Base-by-base conservation (phyloP, 2,329 filamentous ascomycete genomes). In the Pseudogymnoascus pannorum region DNA sequence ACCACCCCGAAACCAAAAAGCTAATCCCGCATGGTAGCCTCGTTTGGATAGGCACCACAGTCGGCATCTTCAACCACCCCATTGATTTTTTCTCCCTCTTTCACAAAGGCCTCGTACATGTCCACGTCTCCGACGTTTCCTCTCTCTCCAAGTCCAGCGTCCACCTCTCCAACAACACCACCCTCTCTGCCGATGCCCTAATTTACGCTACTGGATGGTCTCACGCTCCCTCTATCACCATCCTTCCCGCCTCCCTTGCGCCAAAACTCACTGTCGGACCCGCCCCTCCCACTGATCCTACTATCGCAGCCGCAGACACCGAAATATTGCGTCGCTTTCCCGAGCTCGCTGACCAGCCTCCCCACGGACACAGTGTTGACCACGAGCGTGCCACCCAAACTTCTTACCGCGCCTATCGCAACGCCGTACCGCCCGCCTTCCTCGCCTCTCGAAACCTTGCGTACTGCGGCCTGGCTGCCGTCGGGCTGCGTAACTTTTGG, bases 21-120 rank as follows among this genome's bases (percentile, higher is more conserved):
- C 74, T 84, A 36, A 81, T 78, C 68, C 79, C 81, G 0, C 80
- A 78, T 74, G 75, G 72, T 29, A 70, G 75, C 2, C 68, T 76
- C 58, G 78, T 81, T 71, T 86, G 81, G 73, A 77, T 78, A 4
- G 83, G 78, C 1, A 78, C 78, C 8, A 79, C 77, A 4, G 75
- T 86, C 31, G 81, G 81, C 59, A 85, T 88, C 57, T 74, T 83
- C 62, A 87, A 86, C 69, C 86, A 83, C 66, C 75, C 77, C 1
- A 79, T 75, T 2, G 75, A 81, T 67, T 80, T 86, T 66, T 81
- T 83, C 64, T 79, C 83, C 2, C 71, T 84, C 8, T 76, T 86
- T 26, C 75, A 75, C 40, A 69, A 74, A 18, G 82, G 80, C 11
- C 75, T 71, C 44, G 77, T 86, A 57, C 74, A 74, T 6, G 71